phyloP scores from a whole-genome alignment of 768 basidiomycete species.

The Pleurotus platypus region DNA sequence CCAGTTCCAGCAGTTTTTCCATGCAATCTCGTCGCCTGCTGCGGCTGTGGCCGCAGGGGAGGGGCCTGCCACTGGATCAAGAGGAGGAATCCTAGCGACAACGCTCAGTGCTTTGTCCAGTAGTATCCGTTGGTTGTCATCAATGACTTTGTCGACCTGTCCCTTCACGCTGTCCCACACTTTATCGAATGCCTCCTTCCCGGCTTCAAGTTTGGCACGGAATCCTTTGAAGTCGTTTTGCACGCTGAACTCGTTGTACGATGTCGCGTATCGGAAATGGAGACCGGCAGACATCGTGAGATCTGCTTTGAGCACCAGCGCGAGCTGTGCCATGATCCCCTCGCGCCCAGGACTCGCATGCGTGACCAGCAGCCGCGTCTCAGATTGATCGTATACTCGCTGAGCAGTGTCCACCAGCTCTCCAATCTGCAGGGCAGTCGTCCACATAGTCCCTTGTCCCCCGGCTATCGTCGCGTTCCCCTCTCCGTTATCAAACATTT shows the following conservation, averaged over 20 bases:
- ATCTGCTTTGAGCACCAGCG: conserved; percentile 89
- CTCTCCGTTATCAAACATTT: conserved; percentile 92
- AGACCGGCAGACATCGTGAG: conserved; percentile 91
- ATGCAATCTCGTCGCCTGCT: conserved; percentile 81
- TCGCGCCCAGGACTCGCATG: conserved; percentile 93
- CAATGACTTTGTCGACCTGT: conserved; percentile 90
- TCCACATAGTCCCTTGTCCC: conserved; percentile 98
- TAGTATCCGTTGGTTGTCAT: conserved; percentile 83
- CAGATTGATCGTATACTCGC: conserved; percentile 86
- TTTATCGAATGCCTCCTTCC: conserved; percentile 81
- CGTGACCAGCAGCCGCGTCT: conserved; percentile 90
- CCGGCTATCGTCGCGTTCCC: conserved; percentile 97
- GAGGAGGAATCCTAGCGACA: conserved; percentile 71
- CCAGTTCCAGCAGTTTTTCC: conserved; percentile 99
- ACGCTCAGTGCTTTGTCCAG: conserved; percentile 89
- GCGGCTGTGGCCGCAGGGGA: conserved; percentile 44
- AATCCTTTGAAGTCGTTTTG: conserved; percentile 88
- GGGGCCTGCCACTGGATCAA: conserved; percentile 40
- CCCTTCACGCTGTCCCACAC: conserved; percentile 94
- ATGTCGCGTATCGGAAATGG: conserved; percentile 95
- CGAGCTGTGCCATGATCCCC: conserved; percentile 88
- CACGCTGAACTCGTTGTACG: conserved; percentile 96
- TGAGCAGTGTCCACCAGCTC: conserved; percentile 98
- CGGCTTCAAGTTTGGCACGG: conserved; percentile 70
- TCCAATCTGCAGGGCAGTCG: conserved; percentile 94